Evolutionary conservation across 192 early-diverging fungal genomes (phyloP), one percentile per base, ranked within the genome.

Genomic region (Jimgerdemannia flammicorona): DNA sequence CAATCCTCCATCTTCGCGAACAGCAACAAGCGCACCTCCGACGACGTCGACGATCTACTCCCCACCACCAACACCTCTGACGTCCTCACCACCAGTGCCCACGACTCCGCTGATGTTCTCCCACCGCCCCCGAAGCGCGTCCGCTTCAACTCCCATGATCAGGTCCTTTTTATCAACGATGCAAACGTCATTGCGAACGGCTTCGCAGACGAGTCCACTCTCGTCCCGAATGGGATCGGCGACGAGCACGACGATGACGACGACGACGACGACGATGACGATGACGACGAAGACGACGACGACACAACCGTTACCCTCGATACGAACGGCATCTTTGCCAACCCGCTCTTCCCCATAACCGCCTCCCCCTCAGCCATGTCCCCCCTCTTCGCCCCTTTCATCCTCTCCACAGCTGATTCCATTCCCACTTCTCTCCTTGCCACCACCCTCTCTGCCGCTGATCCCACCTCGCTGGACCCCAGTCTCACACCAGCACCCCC

Each of bases 261-360:
- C 14, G 67, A 64, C n/a, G 72, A 84, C 14, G 29, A 42, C 1
- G 43, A 74, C 3, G 64, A 54, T 3, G 70, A 76, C 40, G 68
- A 20, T 4, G 70, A 65, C 2, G 39, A 70, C 3, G 67, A 64
- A 6, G 72, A 84, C 17, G 29, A 49, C 3, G 70, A 44, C 2
- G 80, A 82, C 66, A 74, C 77, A 1, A 75, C 77, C 40, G 76
- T 74, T 2, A 71, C 70, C 4, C 70, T 72, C 0, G 81, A 75
- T 18, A 78, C 72, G 39, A 14, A 67, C 18, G 40, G 14, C 14
- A 70, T 59, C 18, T 64, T 72, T 0, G 54, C 70, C 17, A 67
- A 73, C 43, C 77, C 77, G 3, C 65, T 44, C 43, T 69, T 69
- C 40, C 68, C 68, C 10, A 69, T 69, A 18, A 69, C 40, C 17